Conservation (phyloP, 495 filamentous ascomycete genomes). For the Parathielavia appendiculata region DNA sequence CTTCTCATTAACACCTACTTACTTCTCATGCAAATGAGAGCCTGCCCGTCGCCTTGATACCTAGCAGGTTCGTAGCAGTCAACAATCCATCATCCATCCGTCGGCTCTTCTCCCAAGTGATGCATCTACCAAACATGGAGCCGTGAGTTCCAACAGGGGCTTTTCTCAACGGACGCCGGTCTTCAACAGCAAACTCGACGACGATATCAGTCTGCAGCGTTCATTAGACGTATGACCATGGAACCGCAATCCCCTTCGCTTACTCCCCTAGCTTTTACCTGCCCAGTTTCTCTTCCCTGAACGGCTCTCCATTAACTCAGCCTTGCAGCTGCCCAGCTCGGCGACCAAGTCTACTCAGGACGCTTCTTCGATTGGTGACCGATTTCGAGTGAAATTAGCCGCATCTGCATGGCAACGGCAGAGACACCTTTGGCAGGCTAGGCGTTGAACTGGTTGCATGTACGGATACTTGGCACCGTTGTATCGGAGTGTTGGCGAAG, state of each 20-base stretch:
- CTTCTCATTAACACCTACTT: too few species aligned
- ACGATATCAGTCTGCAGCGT: slow-evolving; percentile 43
- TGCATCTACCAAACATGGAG: slow-evolving; percentile 26
- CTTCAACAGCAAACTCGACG: slow-evolving; percentile 45
- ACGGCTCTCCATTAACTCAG: slow-evolving; percentile 31
- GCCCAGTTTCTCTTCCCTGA: slow-evolving; percentile 44
- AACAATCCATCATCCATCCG: background rate
- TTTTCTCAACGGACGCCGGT: slow-evolving; percentile 46
- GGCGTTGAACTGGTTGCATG: slow-evolving; percentile 39
- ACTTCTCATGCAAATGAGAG: too few species aligned
- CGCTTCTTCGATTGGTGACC: slow-evolving; percentile 47
- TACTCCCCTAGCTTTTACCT: background rate
- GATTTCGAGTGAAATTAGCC: slow-evolving; percentile 58
- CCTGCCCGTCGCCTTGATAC: too few species aligned
- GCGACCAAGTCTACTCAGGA: slow-evolving; percentile 42
- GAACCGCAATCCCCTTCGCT: background rate
- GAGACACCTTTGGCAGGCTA: slow-evolving; percentile 48
- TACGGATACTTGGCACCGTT: too few species aligned
- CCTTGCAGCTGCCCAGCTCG: slow-evolving; percentile 40
- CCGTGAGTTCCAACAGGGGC: slow-evolving; percentile 43
- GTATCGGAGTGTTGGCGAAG: slow-evolving; percentile 54
- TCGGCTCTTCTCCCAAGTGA: too few species aligned
- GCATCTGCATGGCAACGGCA: slow-evolving; percentile 43
- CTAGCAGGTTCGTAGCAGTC: too few species aligned
- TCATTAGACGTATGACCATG: slow-evolving; percentile 34